A percentile compares a stretch with the other conserved stretches of the same genome.
Conservation (phyloP, 345 rosid species). For the Kandelia obovata region DNA sequence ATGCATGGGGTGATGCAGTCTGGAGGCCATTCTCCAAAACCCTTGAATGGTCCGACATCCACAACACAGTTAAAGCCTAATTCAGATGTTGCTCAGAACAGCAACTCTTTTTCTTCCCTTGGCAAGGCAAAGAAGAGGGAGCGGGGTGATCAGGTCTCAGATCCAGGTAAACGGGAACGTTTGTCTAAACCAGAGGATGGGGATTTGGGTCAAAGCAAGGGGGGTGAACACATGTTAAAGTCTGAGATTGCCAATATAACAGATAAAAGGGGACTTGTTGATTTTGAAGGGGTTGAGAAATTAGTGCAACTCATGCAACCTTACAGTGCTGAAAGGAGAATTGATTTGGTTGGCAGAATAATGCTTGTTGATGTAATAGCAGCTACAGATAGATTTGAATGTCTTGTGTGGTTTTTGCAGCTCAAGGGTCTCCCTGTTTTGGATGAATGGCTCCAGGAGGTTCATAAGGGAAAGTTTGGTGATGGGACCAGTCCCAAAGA, state of each 20-base stretch:
- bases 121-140: constrained; percentile 91
- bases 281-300: constrained; percentile 72
- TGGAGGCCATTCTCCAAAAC: constrained; percentile 81
- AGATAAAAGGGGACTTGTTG: constrained; percentile 76
- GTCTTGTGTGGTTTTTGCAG: constrained; percentile 77
- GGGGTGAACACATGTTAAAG: constrained; percentile 49
- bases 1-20: constrained; percentile 77
- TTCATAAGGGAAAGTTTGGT: constrained; percentile 80
- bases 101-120: constrained; percentile 55
- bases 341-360: constrained; percentile 58
- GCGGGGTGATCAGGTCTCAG: constrained; percentile 66
- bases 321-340: constrained; percentile 63
- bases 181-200: constrained; percentile 53
- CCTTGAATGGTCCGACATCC: constrained; percentile 70
- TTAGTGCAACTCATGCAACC: constrained; percentile 72
- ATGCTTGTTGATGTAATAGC: constrained; percentile 73
- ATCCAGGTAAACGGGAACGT: constrained; percentile 68
- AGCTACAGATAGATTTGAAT: constrained; percentile 73
- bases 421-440: constrained; percentile 75
- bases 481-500: constrained; percentile 66
- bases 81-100: constrained; percentile 63
- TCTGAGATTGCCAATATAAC: constrained; percentile 68
- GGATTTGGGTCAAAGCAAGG: constrained; percentile 47
- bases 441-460: constrained; percentile 97
- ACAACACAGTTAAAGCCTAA: constrained; percentile 64